phyloP scores from a whole-genome alignment of 1,284 basidiomycete species.

The Gomphus bonarii region DNA sequence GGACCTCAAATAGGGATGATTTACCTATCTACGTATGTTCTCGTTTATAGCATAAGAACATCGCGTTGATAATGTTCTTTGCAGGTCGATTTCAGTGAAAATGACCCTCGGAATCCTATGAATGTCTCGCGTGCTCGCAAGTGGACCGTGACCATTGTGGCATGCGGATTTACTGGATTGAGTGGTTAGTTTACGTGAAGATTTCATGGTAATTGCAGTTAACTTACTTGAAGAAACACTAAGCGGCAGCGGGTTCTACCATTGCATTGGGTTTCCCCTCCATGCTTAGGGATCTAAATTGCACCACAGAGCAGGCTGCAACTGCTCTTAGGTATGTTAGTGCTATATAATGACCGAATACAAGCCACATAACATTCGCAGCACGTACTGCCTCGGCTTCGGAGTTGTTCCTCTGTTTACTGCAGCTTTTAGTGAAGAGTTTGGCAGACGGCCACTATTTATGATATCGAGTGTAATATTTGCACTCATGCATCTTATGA shows the following conservation, averaged over 20 bases:
- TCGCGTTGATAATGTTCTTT: not conserved
- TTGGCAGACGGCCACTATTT: conserved; percentile 64
- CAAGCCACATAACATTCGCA: not conserved
- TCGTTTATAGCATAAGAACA: not conserved
- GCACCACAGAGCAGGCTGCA: conserved; percentile 47
- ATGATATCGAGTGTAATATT: conserved; percentile 46
- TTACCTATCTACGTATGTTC: not conserved
- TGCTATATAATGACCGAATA: not conserved
- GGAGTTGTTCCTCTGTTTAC: conserved; percentile 59
- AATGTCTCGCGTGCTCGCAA: conserved; percentile 41
- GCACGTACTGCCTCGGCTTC: conserved; percentile 59
- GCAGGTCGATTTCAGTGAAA: conserved; percentile 40
- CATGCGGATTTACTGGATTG: conserved; percentile 46
- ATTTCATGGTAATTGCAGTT: not conserved
- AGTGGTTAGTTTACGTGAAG: conserved; percentile 26
- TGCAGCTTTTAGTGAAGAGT: conserved; percentile 70
- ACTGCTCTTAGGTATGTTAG: conserved; percentile 33
- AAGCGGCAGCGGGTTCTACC: conserved; percentile 44
- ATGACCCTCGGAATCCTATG: conserved; percentile 43
- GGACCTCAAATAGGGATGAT: not conserved
- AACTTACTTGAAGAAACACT: not conserved
- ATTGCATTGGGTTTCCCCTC: conserved; percentile 45
- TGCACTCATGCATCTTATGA: conserved; percentile 48
- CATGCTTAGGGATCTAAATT: conserved; percentile 57
- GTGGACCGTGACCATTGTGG: conserved; percentile 48